Conservation (phyloP, 1,284 basidiomycete genomes). For the Apiotrichum brassicae region DNA sequence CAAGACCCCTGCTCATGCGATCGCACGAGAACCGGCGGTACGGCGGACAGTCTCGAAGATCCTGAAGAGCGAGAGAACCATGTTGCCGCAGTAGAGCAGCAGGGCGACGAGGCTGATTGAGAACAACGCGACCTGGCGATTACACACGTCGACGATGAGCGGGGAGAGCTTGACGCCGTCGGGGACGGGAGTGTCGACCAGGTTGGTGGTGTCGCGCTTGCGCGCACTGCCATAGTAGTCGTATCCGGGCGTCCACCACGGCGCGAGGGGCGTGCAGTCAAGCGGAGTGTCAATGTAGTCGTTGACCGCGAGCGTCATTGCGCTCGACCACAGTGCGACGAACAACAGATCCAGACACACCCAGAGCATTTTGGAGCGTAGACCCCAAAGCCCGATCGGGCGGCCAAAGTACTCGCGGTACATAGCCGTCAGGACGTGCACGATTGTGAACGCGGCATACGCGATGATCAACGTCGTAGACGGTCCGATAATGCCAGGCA, state of each 20-base stretch:
- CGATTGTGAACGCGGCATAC: slow-evolving; percentile 49
- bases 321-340: slow-evolving; percentile 45
- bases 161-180: neutral
- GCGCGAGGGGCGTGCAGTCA: slow-evolving; percentile 43
- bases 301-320: slow-evolving; percentile 50
- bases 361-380: slow-evolving; percentile 49
- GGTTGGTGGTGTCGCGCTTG: too few species aligned
- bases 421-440: slow-evolving; percentile 49
- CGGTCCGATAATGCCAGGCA: slow-evolving; percentile 50
- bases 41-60: slow-evolving; percentile 50
- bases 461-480: slow-evolving; percentile 51
- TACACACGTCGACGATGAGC: slow-evolving; percentile 23
- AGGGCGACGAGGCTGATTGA: slow-evolving; percentile 38
- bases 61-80: slow-evolving; percentile 49
- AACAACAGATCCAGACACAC: slow-evolving; percentile 51
- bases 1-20: too few species aligned
- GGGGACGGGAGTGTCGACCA: slow-evolving; percentile 2
- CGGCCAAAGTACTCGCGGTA: slow-evolving; percentile 53
- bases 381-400: slow-evolving; percentile 54
- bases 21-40: too few species aligned
- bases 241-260: slow-evolving; percentile 34
- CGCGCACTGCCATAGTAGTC: slow-evolving; percentile 11
- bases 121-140: slow-evolving; percentile 45
- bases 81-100: slow-evolving; percentile 45
- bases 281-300: slow-evolving; percentile 54